Conservation (phyloP, 345 rosid genomes). For the Lumnitzera littorea region DNA sequence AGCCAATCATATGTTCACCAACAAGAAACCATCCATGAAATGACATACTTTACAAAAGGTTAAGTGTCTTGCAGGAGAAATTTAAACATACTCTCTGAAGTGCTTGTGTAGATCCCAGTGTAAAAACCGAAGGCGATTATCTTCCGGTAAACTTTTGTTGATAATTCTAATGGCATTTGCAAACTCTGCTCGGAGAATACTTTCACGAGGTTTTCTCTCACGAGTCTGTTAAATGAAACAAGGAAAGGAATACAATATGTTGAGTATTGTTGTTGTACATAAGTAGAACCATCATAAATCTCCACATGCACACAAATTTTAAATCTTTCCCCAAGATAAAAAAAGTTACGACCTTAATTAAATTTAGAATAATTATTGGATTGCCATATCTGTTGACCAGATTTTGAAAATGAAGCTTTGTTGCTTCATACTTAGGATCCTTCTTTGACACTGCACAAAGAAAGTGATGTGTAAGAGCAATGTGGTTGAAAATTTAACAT, state of each 20-base stretch:
- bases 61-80: not conserved
- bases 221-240: conserved; percentile 41
- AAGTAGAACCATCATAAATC: not conserved
- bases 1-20: no score
- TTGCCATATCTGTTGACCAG: conserved; percentile 90
- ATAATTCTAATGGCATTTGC: conserved; percentile 72
- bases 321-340: not conserved
- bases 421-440: conserved; percentile 81
- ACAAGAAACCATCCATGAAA: not conserved
- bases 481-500: conserved; percentile 7
- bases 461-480: conserved; percentile 7
- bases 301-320: conserved; percentile 2
- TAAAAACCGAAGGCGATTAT: conserved; percentile 66
- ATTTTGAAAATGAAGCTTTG: conserved; percentile 86
- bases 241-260: conserved; percentile 1
- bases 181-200: conserved; percentile 79
- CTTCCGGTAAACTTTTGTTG: conserved; percentile 59
- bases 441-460: conserved; percentile 61
- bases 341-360: conserved; percentile 63
- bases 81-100: conserved; percentile 53
- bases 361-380: conserved; percentile 82
- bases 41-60: conserved; percentile 3
- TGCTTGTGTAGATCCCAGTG: conserved; percentile 90
- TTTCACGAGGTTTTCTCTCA: conserved; percentile 96
- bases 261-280: conserved; percentile 5